Conservation (phyloP, 371 early-diverging fungal species). For the Haplosporangium sp. region DNA sequence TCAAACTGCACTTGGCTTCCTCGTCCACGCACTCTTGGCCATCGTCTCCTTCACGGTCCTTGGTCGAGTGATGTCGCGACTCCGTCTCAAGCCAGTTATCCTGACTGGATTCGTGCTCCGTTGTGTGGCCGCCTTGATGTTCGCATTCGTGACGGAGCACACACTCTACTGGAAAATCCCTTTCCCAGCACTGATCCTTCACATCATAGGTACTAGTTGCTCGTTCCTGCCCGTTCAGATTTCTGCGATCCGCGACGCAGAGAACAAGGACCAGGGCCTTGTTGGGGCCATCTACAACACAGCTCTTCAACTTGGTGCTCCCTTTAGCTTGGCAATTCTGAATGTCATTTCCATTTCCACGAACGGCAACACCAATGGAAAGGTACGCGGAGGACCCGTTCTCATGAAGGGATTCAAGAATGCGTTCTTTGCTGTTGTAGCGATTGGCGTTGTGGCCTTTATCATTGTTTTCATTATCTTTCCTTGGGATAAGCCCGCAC, state of each 20-base stretch:
- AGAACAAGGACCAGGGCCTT: conserved; percentile 37
- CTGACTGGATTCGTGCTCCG: conserved; percentile 25
- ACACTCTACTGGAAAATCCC: conserved; percentile 35
- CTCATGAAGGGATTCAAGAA: conserved; percentile 41
- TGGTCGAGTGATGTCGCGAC: conserved; percentile 27
- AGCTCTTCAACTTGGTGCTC: conserved; percentile 37
- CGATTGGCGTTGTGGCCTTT: conserved; percentile 26
- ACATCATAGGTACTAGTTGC: conserved; percentile 27
- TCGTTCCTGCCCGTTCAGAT: conserved; percentile 35
- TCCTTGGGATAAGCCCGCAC: conserved; percentile 38
- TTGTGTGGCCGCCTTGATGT: conserved; percentile 20
- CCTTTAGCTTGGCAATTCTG: conserved; percentile 38
- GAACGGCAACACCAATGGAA: conserved; percentile 13
- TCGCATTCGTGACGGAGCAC: conserved; percentile 54
- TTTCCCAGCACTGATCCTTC: conserved; percentile 38
- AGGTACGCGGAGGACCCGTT: conserved; percentile 7
- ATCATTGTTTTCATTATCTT: conserved; percentile 9
- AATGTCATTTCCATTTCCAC: conserved; percentile 35
- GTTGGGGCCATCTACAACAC: conserved; percentile 47
- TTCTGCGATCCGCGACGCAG: conserved; percentile 38
- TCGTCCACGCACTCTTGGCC: conserved; percentile 43
- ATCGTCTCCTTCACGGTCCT: conserved; percentile 23
- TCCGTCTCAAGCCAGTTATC: conserved; percentile 28
- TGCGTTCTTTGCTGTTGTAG: conserved; percentile 28
- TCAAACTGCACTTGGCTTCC: conserved; percentile 39